Evolutionary conservation across 1,139 yeast genomes (phyloP).

Genomic region (Eremothecium sinecaudum): DNA sequence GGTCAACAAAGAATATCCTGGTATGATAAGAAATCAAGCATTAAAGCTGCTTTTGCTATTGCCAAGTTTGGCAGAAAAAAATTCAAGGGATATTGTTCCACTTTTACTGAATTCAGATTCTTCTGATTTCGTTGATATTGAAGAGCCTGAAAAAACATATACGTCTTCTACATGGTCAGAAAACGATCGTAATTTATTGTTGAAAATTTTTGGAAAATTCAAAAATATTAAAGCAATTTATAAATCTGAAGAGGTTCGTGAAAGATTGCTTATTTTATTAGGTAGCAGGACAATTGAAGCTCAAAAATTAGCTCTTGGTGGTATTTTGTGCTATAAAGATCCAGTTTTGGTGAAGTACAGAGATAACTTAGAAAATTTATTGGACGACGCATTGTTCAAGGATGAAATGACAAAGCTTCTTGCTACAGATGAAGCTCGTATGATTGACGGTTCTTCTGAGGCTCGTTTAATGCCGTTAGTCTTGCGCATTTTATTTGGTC

Average conservation of each 20-base stretch:
- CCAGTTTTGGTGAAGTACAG: conserved; percentile 53
- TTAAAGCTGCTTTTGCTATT: conserved; percentile 39
- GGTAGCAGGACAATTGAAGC: conserved; percentile 54
- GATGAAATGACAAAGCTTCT: conserved; percentile 72
- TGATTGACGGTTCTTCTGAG: conserved; percentile 54
- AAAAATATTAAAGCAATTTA: conserved; percentile 49
- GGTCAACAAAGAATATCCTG: conserved; percentile 30
- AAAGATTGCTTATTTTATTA: conserved; percentile 46
- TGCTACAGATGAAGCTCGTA: conserved; percentile 41
- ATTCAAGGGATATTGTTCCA: conserved; percentile 49
- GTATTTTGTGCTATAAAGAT: conserved; percentile 58
- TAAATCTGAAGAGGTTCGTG: conserved; percentile 44
- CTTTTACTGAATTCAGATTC: conserved; percentile 35
- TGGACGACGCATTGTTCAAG: conserved; percentile 75
- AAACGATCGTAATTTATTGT: conserved; percentile 51
- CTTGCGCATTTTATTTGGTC: conserved; percentile 73
- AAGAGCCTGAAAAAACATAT: conserved; percentile 26
- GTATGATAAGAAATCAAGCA: conserved; percentile 26
- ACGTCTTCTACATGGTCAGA: conserved; percentile 40
- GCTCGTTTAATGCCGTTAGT: conserved; percentile 58
- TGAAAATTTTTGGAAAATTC: conserved; percentile 57
- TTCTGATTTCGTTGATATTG: conserved; percentile 25
- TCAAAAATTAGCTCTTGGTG: conserved; percentile 66
- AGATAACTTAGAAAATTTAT: conserved; percentile 61
- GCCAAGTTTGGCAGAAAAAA: conserved; percentile 60